Percentiles rank a stretch among this genome's conserved stretches.
phyloP scores from a whole-genome alignment of 2,329 filamentous ascomycete species.

The Zarea fungicola region DNA sequence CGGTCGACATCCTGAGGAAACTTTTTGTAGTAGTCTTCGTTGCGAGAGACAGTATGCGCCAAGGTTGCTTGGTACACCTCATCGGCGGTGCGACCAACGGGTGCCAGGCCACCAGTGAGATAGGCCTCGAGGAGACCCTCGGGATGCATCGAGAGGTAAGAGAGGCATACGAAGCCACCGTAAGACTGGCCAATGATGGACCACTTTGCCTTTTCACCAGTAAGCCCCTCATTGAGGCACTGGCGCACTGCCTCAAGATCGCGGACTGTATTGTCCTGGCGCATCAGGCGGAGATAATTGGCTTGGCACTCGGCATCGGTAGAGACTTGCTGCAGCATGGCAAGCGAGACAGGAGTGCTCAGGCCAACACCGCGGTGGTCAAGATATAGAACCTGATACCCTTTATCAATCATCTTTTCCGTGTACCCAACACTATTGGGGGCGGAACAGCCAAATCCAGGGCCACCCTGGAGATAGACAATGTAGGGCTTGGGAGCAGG shows the following conservation, averaged over 20 bases:
- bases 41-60: conserved; percentile 63
- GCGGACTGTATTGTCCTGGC: conserved; percentile 83
- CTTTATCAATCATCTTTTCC: conserved; percentile 65
- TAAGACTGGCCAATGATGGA: conserved; percentile 86
- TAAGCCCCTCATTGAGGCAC: conserved; percentile 64
- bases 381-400: conserved; percentile 81
- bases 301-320: conserved; percentile 66
- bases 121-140: conserved; percentile 78
- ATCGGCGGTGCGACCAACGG: conserved; percentile 65
- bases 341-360: conserved; percentile 72
- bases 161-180: conserved; percentile 79
- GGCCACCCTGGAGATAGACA: conserved; percentile 80
- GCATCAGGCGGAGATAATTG: conserved; percentile 75
- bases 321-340: conserved; percentile 53
- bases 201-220: conserved; percentile 70
- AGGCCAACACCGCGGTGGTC: conserved; percentile 88
- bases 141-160: conserved; percentile 77
- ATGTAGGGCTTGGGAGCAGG: conserved; percentile 49
- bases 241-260: conserved; percentile 83
- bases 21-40: conserved; percentile 75
- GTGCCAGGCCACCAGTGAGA: conserved; percentile 76
- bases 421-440: conserved; percentile 71
- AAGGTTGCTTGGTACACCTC: conserved; percentile 72
- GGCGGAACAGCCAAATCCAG: conserved; percentile 68
- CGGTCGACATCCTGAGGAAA: conserved; percentile 72